These are phyloP conservation scores for Teratosphaeria gauchensis DNA, from an alignment of 2,329 filamentous ascomycete genomes.

Conservation along the genomic window DNA sequence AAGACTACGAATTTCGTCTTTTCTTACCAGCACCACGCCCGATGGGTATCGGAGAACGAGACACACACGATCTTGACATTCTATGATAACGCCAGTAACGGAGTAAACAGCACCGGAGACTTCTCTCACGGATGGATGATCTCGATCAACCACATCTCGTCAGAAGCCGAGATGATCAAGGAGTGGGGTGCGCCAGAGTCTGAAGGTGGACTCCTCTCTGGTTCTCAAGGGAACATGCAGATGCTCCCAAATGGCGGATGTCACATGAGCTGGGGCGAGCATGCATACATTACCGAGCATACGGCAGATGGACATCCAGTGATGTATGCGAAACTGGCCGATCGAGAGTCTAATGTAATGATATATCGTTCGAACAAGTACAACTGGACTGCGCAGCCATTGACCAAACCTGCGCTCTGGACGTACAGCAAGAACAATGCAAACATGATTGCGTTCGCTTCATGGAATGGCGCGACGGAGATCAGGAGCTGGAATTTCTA, in stretches of 20 bases:
- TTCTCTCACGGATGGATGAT: constrained; percentile 39
- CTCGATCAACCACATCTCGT: constrained; percentile 33
- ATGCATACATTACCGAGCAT: constrained; percentile 35
- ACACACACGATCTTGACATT: constrained; percentile 44
- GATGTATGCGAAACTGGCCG: constrained; percentile 43
- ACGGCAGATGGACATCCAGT: constrained; percentile 40
- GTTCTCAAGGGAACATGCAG: constrained; percentile 46
- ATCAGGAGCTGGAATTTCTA: constrained; percentile 44
- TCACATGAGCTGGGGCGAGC: constrained; percentile 48
- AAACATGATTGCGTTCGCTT: constrained; percentile 40
- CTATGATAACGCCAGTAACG: constrained; percentile 46
- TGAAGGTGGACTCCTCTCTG: constrained; percentile 35
- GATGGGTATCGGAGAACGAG: constrained; percentile 36
- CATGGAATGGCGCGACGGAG: constrained; percentile 44
- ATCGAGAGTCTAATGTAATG: constrained; percentile 32
- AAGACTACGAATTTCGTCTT: constrained; percentile 39
- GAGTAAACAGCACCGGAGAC: constrained; percentile 31
- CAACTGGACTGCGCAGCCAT: constrained; percentile 43
- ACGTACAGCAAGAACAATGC: constrained; percentile 27
- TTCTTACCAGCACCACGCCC: constrained; percentile 45
- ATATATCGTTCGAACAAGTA: constrained; percentile 48
- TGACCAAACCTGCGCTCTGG: constrained; percentile 29
- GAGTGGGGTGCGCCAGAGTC: constrained; percentile 40
- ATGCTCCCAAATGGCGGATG: constrained; percentile 44
- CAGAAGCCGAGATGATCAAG: constrained; percentile 37